phyloP scores from a whole-genome alignment of 106 monocot species.

The Dioscorea dumetorum region DNA sequence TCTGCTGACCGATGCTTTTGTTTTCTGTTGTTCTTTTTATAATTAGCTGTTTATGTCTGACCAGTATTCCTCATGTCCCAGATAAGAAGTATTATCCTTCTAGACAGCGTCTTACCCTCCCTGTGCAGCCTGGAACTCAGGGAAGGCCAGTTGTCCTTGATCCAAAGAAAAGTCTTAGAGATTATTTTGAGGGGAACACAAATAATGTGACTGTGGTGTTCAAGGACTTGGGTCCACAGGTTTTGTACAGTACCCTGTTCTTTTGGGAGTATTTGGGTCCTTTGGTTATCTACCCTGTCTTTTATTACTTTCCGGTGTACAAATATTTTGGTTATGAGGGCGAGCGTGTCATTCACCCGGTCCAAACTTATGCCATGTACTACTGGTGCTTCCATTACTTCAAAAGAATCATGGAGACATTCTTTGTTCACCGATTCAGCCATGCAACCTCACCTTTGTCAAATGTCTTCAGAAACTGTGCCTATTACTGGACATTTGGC shows the following conservation, averaged over 20 bases:
- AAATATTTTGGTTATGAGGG: constrained; percentile 78
- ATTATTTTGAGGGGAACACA: constrained; percentile 56
- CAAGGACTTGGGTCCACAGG: constrained; percentile 82
- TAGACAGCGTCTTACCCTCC: constrained; percentile 84
- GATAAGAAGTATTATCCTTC: constrained; percentile 81
- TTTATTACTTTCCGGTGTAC: constrained; percentile 82
- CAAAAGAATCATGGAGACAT: constrained; percentile 89
- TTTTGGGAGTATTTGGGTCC: constrained; percentile 94
- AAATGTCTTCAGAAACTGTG: constrained; percentile 88
- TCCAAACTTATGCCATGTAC: constrained; percentile 81
- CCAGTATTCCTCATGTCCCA: constrained; percentile 19
- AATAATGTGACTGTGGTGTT: constrained; percentile 59
- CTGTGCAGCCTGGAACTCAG: constrained; percentile 34
- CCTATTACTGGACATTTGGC: constrained; percentile 87
- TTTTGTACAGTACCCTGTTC: constrained; percentile 80
- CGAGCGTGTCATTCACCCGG: constrained; percentile 52
- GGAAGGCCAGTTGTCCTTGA: constrained; percentile 54
- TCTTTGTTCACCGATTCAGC: constrained; percentile 92
- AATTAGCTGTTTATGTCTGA: not conserved
- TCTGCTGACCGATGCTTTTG: no score
- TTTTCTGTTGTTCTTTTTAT: not conserved
- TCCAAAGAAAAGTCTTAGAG: constrained; percentile 48
- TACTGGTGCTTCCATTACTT: constrained; percentile 93
- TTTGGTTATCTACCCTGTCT: constrained; percentile 74
- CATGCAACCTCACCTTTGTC: constrained; percentile 91